Evolutionary conservation across 768 basidiomycete species (phyloP), one percentile per base, ranked within the genome.

Genomic region (Harrya chromipes): DNA sequence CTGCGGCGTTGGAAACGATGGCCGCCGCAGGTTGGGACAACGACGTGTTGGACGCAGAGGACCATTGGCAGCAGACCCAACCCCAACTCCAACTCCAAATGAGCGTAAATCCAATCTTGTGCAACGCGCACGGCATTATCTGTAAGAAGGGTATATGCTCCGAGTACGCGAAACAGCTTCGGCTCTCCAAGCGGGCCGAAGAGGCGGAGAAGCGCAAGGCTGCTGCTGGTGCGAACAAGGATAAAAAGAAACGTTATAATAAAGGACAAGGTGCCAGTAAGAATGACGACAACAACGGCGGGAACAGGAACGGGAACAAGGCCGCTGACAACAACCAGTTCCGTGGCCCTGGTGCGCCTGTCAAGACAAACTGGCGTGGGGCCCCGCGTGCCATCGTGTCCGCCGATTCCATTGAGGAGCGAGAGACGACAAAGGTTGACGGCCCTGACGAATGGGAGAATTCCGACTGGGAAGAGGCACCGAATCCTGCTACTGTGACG

Each of bases 71-170:
- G 8, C 33, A 60, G 46, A 26, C 35, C 21, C 46, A 27, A 14
- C 11, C 31, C 13, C 31, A 31, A 31, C 31, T n/a, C n/a, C n/a
- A n/a, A n/a, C n/a, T 14, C 13, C 13, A 53, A 46, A 40, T 51
- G 24, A 9, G 38, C 11, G 39, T 23, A 16, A 47, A 50, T 37
- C 57, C 55, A 41, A 34, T 52, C 6, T 24, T 62, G 41, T 72
- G 71, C 52, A 53, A 48, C 1, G 67, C 62, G 24, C 72, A 73
- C 40, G 67, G 68, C 10, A 37, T 52, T 23, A 59, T 71, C 13
- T 72, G 71, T 57, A 69, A 57, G 49, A 69, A 68, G 52, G 68
- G 71, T 45, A 72, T 72, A 39, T 72, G 71, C 31, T 46, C 42
- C 43, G 65, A 65, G 49, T 69, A 70, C 40, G 67, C 65, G 2